Base-by-base conservation (phyloP, 2,329 filamentous ascomycete species). In the Hysterium pulicare region DNA sequence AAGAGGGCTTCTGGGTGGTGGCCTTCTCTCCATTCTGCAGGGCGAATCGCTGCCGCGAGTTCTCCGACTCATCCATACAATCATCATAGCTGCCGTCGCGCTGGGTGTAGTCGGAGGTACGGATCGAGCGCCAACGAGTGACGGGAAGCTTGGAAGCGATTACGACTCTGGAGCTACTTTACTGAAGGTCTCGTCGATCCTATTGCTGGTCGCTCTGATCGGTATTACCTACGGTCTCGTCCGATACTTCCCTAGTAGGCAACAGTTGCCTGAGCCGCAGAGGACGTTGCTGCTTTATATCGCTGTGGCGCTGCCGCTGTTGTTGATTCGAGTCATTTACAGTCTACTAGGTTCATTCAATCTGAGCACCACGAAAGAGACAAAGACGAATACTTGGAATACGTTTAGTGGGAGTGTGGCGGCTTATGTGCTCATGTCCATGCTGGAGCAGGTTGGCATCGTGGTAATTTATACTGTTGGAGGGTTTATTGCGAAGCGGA, bases 151-250 rank as follows among this genome's bases (percentile, higher is more conserved):
- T 7, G 28, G 28, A 11, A 15, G 5, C 10, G 20, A 34, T 5
- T 38, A 38, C 35, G 35, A 38, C 21, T 13, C 8, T 23, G 35
- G 35, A 11, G 35, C 35, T n/a, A 38, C 35, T 16, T 38, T 24
- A 8, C 22, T 26, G 2, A 38, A 38, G 22, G 20, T 38, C 5
- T 38, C 35, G 4, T 38, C 35, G 11, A 15, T 22, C 9, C 19
- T 38, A 7, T 17, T 38, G 11, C 21, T 38, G 7, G 35, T 38
- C 22, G 35, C 35, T 24, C 35, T 38, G 3, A 9, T 24, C 13
- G 35, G 35, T 4, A 38, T 38, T 8, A 16, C 21, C 5, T 38
- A 38, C 20, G 35, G 35, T 17, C 10, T 38, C 5, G 17, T n/a
- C 7, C 35, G 35, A 20, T 38, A 38, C 20, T 38, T 20, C 21